These are phyloP conservation scores for Botryotinia calthae DNA, from an alignment of 2,329 filamentous ascomycete species.

Conservation along the genomic window DNA sequence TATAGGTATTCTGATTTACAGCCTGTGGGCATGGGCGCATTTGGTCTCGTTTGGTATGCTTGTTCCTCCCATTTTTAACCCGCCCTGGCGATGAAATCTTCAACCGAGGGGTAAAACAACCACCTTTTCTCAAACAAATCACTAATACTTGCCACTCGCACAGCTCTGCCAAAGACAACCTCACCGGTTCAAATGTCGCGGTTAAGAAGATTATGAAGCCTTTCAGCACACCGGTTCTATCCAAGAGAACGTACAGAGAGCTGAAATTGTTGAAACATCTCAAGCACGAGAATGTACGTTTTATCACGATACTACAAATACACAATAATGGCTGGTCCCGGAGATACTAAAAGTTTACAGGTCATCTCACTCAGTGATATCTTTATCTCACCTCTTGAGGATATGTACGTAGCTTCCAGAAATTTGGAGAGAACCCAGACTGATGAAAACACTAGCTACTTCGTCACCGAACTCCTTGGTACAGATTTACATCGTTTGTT, in stretches of 20 bases:
- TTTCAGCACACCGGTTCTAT: constrained; percentile 97
- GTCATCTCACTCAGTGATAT: constrained; percentile 99
- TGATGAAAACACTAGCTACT: constrained; percentile 64
- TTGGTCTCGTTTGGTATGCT: constrained; percentile 91
- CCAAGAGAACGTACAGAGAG: constrained; percentile 96
- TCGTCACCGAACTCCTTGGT: constrained; percentile 94
- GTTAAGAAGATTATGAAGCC: constrained; percentile 99
- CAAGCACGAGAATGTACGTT: constrained; percentile 84
- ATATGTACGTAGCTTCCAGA: constrained; percentile 66
- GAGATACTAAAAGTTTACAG: constrained; percentile 46
- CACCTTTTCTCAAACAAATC: constrained; percentile 7
- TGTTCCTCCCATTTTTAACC: constrained; percentile 1
- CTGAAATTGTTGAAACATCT: constrained; percentile 96
- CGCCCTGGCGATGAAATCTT: background rate
- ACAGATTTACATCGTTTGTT: constrained; percentile 95
- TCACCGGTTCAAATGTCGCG: constrained; percentile 93
- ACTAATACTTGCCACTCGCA: constrained; percentile 26
- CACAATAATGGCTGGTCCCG: constrained; percentile 9
- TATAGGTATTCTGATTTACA: constrained; percentile 93
- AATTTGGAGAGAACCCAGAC: constrained; percentile 28
- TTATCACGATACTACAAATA: background rate
- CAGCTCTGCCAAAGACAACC: constrained; percentile 96
- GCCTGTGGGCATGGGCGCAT: constrained; percentile 98
- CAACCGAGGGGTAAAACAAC: constrained; percentile 14
- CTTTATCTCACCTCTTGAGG: constrained; percentile 97